These are phyloP conservation scores for Aspergillus phoenicis DNA, from an alignment of 2,329 filamentous ascomycete genomes.

Conservation along the genomic window DNA sequence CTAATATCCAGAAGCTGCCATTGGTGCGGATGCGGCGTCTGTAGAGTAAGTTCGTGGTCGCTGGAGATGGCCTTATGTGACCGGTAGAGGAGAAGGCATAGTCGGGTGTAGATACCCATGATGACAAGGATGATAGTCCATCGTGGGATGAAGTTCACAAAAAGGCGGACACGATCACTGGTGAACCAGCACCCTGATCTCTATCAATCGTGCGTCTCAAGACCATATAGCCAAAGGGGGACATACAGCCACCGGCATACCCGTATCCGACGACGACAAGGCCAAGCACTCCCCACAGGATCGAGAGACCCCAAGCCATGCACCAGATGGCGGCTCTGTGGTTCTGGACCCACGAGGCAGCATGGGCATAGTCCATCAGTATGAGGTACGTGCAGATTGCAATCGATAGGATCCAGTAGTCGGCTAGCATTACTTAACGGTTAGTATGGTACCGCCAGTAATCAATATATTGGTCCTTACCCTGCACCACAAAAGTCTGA, in stretches of 20 bases:
- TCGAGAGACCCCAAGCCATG: constrained; percentile 8
- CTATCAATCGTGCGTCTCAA: neutral
- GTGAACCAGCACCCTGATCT: constrained; percentile 14
- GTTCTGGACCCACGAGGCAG: constrained; percentile 10
- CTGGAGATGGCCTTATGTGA: constrained; percentile 8
- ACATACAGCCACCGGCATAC: constrained; percentile 12
- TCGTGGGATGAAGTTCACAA: constrained; percentile 8
- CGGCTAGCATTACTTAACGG: neutral
- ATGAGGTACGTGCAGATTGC: constrained; percentile 12
- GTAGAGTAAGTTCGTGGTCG: neutral
- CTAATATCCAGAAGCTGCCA: constrained; percentile 10
- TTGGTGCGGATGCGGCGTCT: constrained; percentile 5
- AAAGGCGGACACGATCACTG: constrained; percentile 7
- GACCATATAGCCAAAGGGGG: neutral
- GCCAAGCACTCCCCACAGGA: constrained; percentile 7
- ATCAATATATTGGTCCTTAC: neutral
- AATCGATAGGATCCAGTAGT: constrained; percentile 13
- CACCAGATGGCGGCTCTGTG: constrained; percentile 6
- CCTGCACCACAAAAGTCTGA: constrained; percentile 11
- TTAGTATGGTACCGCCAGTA: no score
- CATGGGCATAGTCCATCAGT: constrained; percentile 9
- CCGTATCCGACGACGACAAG: constrained; percentile 9
- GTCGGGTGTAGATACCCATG: constrained; percentile 8
- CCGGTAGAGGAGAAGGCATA: constrained; percentile 9
- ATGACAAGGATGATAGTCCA: constrained; percentile 11